Percentiles rank a stretch among this genome's conserved stretches.
Conservation (phyloP, 257 asterid genomes). For the Prunella vulgaris region DNA sequence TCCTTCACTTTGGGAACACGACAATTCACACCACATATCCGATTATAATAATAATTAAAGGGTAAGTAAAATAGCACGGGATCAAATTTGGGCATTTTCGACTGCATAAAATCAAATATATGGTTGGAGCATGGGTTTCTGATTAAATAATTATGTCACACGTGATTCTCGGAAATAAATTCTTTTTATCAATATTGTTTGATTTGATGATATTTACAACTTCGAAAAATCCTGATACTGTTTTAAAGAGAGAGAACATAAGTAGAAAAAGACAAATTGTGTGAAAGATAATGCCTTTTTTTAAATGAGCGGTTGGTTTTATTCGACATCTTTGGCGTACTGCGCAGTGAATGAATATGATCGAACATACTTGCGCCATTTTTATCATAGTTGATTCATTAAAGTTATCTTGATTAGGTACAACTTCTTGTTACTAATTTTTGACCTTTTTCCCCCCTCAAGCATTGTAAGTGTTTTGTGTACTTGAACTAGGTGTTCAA, state of each 20-base stretch:
- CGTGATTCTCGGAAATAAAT: not conserved
- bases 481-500: too few relatives aligned
- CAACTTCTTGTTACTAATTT: too few relatives aligned
- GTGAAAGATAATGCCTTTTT: not conserved
- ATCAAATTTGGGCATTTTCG: not conserved
- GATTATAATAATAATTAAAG: not conserved
- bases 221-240: not conserved
- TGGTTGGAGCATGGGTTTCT: not conserved
- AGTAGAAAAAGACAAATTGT: not conserved
- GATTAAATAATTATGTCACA: not conserved
- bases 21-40: not conserved
- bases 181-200: not conserved
- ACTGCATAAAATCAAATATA: not conserved
- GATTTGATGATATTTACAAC: not conserved
- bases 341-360: too few relatives aligned
- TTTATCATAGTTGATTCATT: too few relatives aligned
- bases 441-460: too few relatives aligned
- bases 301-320: not conserved
- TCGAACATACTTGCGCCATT: too few relatives aligned
- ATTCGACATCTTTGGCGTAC: not conserved
- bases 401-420: too few relatives aligned
- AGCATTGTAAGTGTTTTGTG: too few relatives aligned
- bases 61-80: not conserved
- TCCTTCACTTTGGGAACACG: not conserved
- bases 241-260: not conserved